Conservation (phyloP, 495 filamentous ascomycete genomes). For the Chaetomidium leptoderma region DNA sequence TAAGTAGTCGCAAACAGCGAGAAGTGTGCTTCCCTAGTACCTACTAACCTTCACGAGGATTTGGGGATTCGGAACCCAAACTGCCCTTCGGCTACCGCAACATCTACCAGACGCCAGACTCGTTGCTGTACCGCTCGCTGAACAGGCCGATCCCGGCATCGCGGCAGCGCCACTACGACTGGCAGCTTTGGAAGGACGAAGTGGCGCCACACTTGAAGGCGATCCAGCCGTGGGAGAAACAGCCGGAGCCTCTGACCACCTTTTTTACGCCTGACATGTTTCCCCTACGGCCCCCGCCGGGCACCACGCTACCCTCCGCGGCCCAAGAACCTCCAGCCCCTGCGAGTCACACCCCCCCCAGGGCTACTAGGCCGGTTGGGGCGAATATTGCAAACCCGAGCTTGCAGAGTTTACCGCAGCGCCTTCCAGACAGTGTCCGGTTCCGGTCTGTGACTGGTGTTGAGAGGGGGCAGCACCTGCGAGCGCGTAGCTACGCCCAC, state of each 20-base stretch:
- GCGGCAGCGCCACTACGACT: constrained; percentile 19
- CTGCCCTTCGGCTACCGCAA: constrained; percentile 26
- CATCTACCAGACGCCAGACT: constrained; percentile 15
- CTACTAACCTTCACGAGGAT: constrained; percentile 1
- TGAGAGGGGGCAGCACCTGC: constrained; percentile 9
- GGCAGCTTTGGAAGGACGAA: constrained; percentile 17
- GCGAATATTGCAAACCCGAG: neutral
- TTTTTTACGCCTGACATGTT: neutral
- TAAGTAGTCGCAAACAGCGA: neutral
- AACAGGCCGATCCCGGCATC: neutral
- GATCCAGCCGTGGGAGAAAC: constrained; percentile 7
- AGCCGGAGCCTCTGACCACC: neutral
- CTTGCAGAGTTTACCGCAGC: neutral
- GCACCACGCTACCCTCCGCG: neutral
- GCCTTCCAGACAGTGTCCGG: neutral
- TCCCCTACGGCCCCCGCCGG: neutral
- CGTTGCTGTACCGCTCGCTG: constrained; percentile 5
- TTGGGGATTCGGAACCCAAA: neutral
- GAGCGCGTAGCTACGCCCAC: constrained; percentile 23
- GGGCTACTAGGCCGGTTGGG: too few species aligned
- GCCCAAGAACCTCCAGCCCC: neutral
- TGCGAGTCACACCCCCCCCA: too few species aligned
- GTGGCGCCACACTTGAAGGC: constrained; percentile 4
- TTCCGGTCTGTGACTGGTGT: neutral
- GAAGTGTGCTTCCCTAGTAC: neutral